Conservation (phyloP, 2,329 filamentous ascomycete genomes). For the Aureobasidium musti region DNA sequence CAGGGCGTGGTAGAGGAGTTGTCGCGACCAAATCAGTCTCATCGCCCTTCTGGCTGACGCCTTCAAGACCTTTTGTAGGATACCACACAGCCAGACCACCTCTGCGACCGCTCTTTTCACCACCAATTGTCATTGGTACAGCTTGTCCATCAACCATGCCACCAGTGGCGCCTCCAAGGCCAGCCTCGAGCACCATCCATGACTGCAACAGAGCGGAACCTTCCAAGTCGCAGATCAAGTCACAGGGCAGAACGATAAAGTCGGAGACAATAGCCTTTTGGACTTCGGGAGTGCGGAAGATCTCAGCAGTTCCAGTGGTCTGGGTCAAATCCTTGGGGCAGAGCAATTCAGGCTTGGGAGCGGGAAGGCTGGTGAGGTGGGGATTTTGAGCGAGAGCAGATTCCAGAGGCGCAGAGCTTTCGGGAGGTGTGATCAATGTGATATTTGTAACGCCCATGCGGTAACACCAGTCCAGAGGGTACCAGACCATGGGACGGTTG, state of each 20-base stretch:
- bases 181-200: constrained; percentile 85
- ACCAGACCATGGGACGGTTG: constrained; percentile 88
- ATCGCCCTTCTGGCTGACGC: constrained; percentile 74
- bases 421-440: constrained; percentile 59
- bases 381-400: constrained; percentile 74
- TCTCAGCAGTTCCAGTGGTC: constrained; percentile 85
- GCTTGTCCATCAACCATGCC: constrained; percentile 50
- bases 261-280: constrained; percentile 76
- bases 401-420: constrained; percentile 65
- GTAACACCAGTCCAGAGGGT: constrained; percentile 82
- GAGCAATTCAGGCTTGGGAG: constrained; percentile 72
- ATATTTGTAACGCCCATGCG: constrained; percentile 71
- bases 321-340: constrained; percentile 75
- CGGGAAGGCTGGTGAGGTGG: constrained; percentile 71
- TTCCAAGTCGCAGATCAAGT: constrained; percentile 85
- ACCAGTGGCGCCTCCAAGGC: constrained; percentile 62
- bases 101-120: constrained; percentile 62
- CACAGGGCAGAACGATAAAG: constrained; percentile 89
- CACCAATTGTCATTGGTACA: constrained; percentile 53
- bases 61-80: constrained; percentile 71
- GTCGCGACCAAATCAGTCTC: constrained; percentile 91
- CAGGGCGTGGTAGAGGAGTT: constrained; percentile 62
- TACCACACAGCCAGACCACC: constrained; percentile 92
- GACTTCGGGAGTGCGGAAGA: constrained; percentile 81
- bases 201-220: constrained; percentile 81